A percentile compares a stretch with the other conserved stretches of the same genome.
These are phyloP conservation scores for Saraca asoca DNA, from an alignment of 331 rosid genomes.

Conservation along the genomic window DNA sequence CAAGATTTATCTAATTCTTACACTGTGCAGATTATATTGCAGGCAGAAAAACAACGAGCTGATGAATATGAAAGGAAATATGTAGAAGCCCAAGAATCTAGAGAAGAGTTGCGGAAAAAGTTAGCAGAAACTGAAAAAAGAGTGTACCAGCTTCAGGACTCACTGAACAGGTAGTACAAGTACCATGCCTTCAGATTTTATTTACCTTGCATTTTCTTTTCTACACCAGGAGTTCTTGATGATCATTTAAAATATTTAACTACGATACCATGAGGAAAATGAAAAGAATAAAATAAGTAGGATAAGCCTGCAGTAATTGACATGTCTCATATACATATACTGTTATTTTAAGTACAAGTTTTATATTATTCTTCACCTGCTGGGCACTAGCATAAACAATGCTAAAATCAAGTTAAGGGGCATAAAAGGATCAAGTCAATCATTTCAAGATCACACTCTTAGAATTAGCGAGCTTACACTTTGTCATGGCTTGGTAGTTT, in stretches of 20 bases:
- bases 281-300: slow-evolving; percentile 20
- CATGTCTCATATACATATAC: background rate
- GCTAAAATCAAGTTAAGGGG: slow-evolving; percentile 24
- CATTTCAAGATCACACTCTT: slow-evolving; percentile 7
- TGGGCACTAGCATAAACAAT: slow-evolving; percentile 4
- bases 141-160: slow-evolving; percentile 83
- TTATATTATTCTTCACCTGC: slow-evolving; percentile 7
- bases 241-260: slow-evolving; percentile 10
- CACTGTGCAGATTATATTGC: slow-evolving; percentile 61
- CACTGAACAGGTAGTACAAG: slow-evolving; percentile 78
- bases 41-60: slow-evolving; percentile 68
- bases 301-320: slow-evolving; percentile 1
- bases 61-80: slow-evolving; percentile 72
- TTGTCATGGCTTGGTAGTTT: slow-evolving; percentile 6
- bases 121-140: slow-evolving; percentile 73
- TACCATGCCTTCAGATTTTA: slow-evolving; percentile 38
- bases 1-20: slow-evolving; percentile 22
- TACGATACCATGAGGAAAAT: slow-evolving; percentile 26
- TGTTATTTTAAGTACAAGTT: slow-evolving; percentile 5
- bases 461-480: slow-evolving; percentile 18
- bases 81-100: slow-evolving; percentile 55
- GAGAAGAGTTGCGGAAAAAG: slow-evolving; percentile 59
- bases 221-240: slow-evolving; percentile 6
- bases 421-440: slow-evolving; percentile 7
- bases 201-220: slow-evolving; percentile 29